A percentile compares a stretch with the other conserved stretches of the same genome.
phyloP scores from a whole-genome alignment of 2,329 filamentous ascomycete species.

The Fusarium subglutinans region DNA sequence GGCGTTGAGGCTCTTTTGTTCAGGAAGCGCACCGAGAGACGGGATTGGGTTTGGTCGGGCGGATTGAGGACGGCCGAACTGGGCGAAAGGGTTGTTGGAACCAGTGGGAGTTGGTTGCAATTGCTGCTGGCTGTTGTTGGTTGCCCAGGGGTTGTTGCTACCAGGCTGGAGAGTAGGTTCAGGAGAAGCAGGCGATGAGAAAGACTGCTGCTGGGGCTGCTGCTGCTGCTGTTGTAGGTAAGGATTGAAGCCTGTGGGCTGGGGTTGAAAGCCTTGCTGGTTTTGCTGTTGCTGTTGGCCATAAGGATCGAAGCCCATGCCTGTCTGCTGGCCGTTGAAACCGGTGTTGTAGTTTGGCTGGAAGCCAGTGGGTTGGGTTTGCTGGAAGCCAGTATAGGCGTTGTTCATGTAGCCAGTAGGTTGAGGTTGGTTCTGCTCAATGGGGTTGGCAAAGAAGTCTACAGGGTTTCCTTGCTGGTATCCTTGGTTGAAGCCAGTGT shows the following conservation, averaged over 20 bases:
- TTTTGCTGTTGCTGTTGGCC: constrained; percentile 52
- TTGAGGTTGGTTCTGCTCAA: constrained; percentile 80
- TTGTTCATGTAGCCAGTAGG: constrained; percentile 76
- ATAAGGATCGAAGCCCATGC: constrained; percentile 76
- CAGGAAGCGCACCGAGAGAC: constrained; percentile 78
- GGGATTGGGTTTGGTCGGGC: constrained; percentile 66
- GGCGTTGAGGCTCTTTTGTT: constrained; percentile 79
- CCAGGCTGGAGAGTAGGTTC: constrained; percentile 77
- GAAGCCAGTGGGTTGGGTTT: constrained; percentile 60
- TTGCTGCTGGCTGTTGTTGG: constrained; percentile 66
- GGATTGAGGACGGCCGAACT: constrained; percentile 70
- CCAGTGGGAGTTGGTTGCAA: constrained; percentile 88
- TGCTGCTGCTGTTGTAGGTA: constrained; percentile 52
- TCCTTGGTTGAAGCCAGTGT: constrained; percentile 93
- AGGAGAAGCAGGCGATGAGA: constrained; percentile 55
- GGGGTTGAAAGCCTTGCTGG: constrained; percentile 58
- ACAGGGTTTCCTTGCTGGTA: constrained; percentile 97
- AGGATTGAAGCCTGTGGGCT: constrained; percentile 65
- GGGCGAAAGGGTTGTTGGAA: constrained; percentile 97
- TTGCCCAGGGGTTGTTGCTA: constrained; percentile 94
- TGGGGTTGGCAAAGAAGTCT: constrained; percentile 96
- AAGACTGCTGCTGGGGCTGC: constrained; percentile 52
- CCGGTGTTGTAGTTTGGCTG: constrained; percentile 70
- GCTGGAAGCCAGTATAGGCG: constrained; percentile 64
- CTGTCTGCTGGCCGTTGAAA: constrained; percentile 70